Base-by-base conservation (phyloP, 2,329 filamentous ascomycete species). In the Dothistroma pini region DNA sequence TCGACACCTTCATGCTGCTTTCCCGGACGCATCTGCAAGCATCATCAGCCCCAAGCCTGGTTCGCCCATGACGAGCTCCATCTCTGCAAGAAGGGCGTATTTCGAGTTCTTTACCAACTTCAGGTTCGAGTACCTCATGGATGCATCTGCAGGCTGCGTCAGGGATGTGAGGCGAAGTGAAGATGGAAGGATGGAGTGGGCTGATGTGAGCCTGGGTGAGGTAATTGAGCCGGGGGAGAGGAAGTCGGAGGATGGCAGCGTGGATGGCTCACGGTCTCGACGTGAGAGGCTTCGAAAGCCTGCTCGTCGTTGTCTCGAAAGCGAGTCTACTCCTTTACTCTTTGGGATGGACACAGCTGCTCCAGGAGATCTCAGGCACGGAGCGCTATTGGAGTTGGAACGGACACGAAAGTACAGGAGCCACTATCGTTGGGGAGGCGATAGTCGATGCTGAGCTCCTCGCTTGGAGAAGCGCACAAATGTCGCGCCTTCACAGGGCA, bases 371-470 rank as follows among this genome's bases (percentile, higher is more conserved):
- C 12, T 16, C 38, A 6, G 6, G 14, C 38, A 16, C 14, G 6
- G 10, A 6, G 38, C 14, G 14, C 14, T 34, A 12, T 6, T 34
- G 7, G 7, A 41, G 38, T 11, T 16, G 11, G 12, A 41, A 14
- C n/a, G 4, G 41, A 19, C 22, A 51, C 6, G 21, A 51, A 29
- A n/a, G 60, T 63, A 52, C 54, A 47, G 59, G 59, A 63, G 62
- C 56, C 62, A 59, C 62, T 56, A 58, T 56, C 50, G 58, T 60
- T 55, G 50, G 56, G 61, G 58, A 48, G 58, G 56, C 61, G 49
- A 51, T 59, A 59, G 47, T 54, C 25, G n/a, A 63, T 61, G 62
- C 62, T 58, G 44, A 63, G 62, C 62, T 63, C 62, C 59, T 49
- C 59, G 52, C 60, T 58, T 38, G 12, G 19, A 22, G 19, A 19